phyloP scores from a whole-genome alignment of 2,329 filamentous ascomycete species.

The Albophoma yamanashiensis region DNA sequence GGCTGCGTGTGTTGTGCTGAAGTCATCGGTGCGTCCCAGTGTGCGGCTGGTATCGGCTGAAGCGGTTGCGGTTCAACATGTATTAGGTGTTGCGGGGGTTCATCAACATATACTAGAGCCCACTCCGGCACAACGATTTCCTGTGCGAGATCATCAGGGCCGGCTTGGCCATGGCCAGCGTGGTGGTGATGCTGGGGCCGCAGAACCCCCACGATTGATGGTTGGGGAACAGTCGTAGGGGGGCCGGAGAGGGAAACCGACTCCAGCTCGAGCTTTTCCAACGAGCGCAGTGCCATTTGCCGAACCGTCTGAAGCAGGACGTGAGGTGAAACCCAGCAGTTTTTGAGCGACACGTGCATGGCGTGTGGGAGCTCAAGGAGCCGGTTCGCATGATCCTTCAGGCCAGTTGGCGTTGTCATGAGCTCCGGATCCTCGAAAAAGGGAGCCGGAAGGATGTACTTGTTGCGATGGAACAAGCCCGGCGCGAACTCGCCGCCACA shows the following conservation, averaged over 20 bases:
- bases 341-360: conserved; percentile 50
- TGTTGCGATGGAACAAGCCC: conserved; percentile 50
- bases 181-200: background rate
- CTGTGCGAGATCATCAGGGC: background rate
- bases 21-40: background rate
- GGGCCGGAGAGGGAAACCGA: conserved; percentile 53
- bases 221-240: conserved; percentile 16
- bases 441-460: conserved; percentile 52
- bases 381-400: conserved; percentile 19
- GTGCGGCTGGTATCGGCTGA: background rate
- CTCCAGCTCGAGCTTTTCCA: conserved; percentile 47
- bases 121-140: too few species aligned
- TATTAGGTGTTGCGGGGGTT: too few species aligned
- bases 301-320: conserved; percentile 41
- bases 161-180: background rate
- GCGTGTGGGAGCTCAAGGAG: conserved; percentile 45
- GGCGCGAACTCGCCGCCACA: conserved; percentile 57
- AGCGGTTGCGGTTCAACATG: background rate
- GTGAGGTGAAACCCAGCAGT: conserved; percentile 57
- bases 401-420: conserved; percentile 19
- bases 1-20: background rate
- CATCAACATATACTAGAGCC: too few species aligned
- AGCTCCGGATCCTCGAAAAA: conserved; percentile 24
- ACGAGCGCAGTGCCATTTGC: conserved; percentile 30
- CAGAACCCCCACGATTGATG: conserved; percentile 3